Base-by-base conservation (phyloP, 805 yeast species). In the Candida saitoana region DNA sequence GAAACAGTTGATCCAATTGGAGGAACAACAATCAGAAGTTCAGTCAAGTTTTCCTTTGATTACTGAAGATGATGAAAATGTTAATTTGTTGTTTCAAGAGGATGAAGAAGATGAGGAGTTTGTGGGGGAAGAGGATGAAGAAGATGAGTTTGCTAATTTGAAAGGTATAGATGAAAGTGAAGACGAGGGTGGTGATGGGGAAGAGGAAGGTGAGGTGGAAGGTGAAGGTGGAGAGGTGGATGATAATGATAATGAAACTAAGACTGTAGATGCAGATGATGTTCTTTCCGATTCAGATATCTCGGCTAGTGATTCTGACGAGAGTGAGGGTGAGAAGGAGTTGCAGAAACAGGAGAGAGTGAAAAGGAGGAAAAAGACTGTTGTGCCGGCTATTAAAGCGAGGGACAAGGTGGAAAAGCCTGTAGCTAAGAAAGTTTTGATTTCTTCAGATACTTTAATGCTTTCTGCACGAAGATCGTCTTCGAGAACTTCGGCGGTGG, bases 31-130 rank as follows among this genome's bases (percentile, higher is more conserved):
- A 6, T 49, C 61, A 2, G 66, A 59, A 5, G 40, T 43, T 8
- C 50, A 51, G 36, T 25, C 51, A 7, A 59, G 60, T 49, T 54
- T 60, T 18, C 14, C 38, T 11, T 25, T 20, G 18, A 51, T 62
- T 16, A 58, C 63, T 4, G 88, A 87, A 34, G 95, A 85, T 34
- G 95, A 87, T 47, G 89, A 84, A 50, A 80, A 83, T 40, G 84
- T 87, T 30, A 78, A 81, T 52, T 64, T 85, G 37, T 60, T 86
- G 48, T 85, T 85, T 51, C 82, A 78, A 46, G 93, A 68, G 50
- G 73, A 65, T 38, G 73, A 54, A 9, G 60, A 53, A 19, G 60
- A 52, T 29, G 67, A 55, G 5, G 62, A 53, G 34, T 60, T 59
- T 22, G 58, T 59, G 6, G 65, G 49, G 2, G 60, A 47, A 11